Evolutionary conservation across 192 early-diverging fungal genomes (phyloP).

Genomic region (Coemansia sp.): DNA sequence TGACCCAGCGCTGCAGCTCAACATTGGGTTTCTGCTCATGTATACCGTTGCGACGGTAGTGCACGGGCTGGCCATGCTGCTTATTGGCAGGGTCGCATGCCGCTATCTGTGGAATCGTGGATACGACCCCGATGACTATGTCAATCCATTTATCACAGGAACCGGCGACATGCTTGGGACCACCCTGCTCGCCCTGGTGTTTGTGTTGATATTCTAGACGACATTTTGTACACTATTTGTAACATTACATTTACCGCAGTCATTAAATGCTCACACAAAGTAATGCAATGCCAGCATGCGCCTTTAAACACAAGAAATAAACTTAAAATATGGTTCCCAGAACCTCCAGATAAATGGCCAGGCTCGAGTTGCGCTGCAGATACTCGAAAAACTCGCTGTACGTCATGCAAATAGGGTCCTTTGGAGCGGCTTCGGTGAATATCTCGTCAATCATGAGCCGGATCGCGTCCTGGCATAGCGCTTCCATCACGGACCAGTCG

Average conservation of each 20-base stretch:
- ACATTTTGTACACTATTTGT: not conserved
- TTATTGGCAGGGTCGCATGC: conserved; percentile 59
- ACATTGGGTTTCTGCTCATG: conserved; percentile 43
- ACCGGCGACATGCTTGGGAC: conserved; percentile 71
- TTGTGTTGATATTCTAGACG: conserved; percentile 11
- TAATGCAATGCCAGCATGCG: too few relatives aligned
- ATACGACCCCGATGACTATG: conserved; percentile 78
- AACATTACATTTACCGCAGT: too few relatives aligned
- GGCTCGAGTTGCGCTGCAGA: conserved; percentile 75
- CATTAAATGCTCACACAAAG: too few relatives aligned
- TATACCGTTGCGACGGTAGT: conserved; percentile 59
- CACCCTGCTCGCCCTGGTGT: conserved; percentile 54
- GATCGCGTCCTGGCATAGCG: conserved; percentile 89
- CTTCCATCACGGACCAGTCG: conserved; percentile 87
- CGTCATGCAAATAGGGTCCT: conserved; percentile 65
- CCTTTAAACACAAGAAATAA: not conserved
- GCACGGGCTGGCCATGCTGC: conserved; percentile 57
- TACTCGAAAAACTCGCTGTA: conserved; percentile 78
- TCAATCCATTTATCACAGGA: conserved; percentile 57
- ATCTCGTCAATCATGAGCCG: conserved; percentile 92
- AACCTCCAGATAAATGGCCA: conserved; percentile 88
- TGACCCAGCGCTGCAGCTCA: conserved; percentile 49
- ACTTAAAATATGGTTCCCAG: conserved; percentile 79
- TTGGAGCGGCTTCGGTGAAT: conserved; percentile 61
- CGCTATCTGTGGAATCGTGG: conserved; percentile 61